Percentiles rank a stretch among this genome's conserved stretches.
Conservation (phyloP, 164 flowering plant species). For the Umbilicus rupestris region DNA sequence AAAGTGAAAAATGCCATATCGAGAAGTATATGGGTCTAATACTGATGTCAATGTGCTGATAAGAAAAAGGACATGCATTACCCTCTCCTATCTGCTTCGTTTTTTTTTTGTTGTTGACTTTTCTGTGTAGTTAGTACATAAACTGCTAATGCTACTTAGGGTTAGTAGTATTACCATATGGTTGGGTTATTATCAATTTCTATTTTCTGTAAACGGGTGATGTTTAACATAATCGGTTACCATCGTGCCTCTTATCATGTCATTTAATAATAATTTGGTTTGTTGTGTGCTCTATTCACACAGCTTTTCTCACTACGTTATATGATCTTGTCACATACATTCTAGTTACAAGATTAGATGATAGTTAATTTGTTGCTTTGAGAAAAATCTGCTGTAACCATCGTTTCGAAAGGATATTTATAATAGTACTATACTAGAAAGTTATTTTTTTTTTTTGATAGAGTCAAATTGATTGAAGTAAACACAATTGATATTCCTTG, state of each 20-base stretch:
- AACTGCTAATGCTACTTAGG: neutral
- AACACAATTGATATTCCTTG: too few species aligned
- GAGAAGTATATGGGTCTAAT: neutral
- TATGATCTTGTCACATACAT: neutral
- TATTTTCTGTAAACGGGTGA: neutral
- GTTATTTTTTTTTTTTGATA: too few species aligned
- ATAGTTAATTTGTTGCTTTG: too few species aligned
- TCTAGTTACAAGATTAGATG: too few species aligned
- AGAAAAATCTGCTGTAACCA: too few species aligned
- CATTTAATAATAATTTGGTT: neutral
- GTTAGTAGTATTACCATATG: neutral
- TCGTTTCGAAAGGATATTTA: too few species aligned
- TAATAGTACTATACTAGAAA: too few species aligned
- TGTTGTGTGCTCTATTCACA: neutral
- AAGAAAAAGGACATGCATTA: neutral
- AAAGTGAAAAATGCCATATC: neutral
- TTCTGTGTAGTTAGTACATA: neutral
- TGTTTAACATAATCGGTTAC: neutral
- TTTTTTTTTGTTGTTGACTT: neutral
- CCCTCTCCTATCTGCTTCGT: neutral
- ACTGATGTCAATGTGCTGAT: neutral
- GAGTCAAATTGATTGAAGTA: too few species aligned
- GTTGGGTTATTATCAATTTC: neutral
- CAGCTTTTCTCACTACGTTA: neutral
- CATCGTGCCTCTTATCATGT: too few species aligned